Base-by-base conservation (phyloP, 1,139 yeast genomes). In the Suhomyces taliae region DNA sequence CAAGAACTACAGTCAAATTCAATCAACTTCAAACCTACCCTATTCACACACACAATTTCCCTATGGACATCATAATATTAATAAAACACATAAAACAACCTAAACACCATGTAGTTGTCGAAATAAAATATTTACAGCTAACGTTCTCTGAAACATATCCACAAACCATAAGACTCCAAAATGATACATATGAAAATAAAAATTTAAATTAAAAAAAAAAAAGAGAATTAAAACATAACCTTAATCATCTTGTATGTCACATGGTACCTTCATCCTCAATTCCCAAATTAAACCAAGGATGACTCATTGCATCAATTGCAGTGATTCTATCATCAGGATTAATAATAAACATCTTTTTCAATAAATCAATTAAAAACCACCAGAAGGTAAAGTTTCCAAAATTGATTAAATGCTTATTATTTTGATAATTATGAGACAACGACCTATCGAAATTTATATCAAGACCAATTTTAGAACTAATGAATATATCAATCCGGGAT, bases 221-320 rank as follows among this genome's bases (percentile, higher is more conserved):
- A 19, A 19, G 24, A 19, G 7, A 19, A 19, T 19, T 19, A 19
- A 19, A 19, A 19, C 34, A 32, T n/a, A 32, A 32, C 34, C 5
- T 32, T 32, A 4, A 36, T 24, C 14, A 12, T 24, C 12, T 12
- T 9, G 10, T 6, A 24, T 36, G 19, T 51, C 34, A 61, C 36
- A 46, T 36, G 11, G 85, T 82, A n/a, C 88, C 93, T 57, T 86
- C 91, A 66, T 86, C 95, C 57, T 83, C 81, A 45, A 85, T 83
- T 32, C 93, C 95, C 59, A 76, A 74, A 56, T 81, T 79, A 63
- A 87, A 87, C 91, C 93, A 87, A 47, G 84, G 85, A 64, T 87
- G 93, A 43, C 81, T 78, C 65, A 87, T 68, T 1, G 91, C 90
- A 46, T 85, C 88, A 48, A 74, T 70, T 1, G 91, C 91, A 6